These are phyloP conservation scores for Saxophila tyrrhenica DNA, from an alignment of 495 filamentous ascomycete species.

Conservation along the genomic window DNA sequence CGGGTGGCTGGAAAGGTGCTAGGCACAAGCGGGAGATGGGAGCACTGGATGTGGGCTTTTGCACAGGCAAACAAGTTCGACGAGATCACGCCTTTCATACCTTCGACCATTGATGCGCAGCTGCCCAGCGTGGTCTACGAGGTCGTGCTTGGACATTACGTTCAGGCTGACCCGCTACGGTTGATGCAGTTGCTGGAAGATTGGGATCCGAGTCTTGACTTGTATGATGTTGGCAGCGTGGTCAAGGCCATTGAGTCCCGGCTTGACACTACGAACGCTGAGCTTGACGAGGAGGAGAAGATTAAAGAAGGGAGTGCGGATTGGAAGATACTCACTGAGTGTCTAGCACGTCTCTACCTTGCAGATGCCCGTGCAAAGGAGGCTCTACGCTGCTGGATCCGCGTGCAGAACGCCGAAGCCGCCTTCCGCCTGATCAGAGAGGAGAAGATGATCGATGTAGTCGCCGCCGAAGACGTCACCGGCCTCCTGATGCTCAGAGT, in stretches of 20 bases:
- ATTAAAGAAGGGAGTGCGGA: slow-evolving; percentile 55
- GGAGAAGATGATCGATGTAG: slow-evolving; percentile 70
- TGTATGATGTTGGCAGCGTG: slow-evolving; percentile 65
- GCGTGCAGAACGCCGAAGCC: slow-evolving; percentile 78
- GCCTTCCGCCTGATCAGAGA: slow-evolving; percentile 76
- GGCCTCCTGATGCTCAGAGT: slow-evolving; percentile 81
- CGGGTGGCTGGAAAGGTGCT: slow-evolving; percentile 70
- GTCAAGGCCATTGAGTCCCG: slow-evolving; percentile 61
- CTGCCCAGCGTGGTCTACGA: slow-evolving; percentile 80
- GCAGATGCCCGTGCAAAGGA: slow-evolving; percentile 67
- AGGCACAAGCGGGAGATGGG: slow-evolving; percentile 69
- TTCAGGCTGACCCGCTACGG: slow-evolving; percentile 52
- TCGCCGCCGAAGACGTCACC: slow-evolving; percentile 70
- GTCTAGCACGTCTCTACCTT: slow-evolving; percentile 72
- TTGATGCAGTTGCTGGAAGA: slow-evolving; percentile 69
- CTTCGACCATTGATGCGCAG: slow-evolving; percentile 59
- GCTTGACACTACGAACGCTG: slow-evolving; percentile 54
- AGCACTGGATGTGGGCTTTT: slow-evolving; percentile 88
- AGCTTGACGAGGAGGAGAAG: slow-evolving; percentile 52
- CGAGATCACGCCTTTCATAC: slow-evolving; percentile 78
- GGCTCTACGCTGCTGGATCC: slow-evolving; percentile 79
- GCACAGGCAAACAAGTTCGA: slow-evolving; percentile 72
- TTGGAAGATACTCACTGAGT: slow-evolving; percentile 74
- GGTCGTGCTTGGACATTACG: slow-evolving; percentile 73
- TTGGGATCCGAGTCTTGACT: slow-evolving; percentile 59